Percentiles rank a stretch among this genome's conserved stretches.
phyloP scores from a whole-genome alignment of 768 basidiomycete genomes.

The Lentinula guzmanii region DNA sequence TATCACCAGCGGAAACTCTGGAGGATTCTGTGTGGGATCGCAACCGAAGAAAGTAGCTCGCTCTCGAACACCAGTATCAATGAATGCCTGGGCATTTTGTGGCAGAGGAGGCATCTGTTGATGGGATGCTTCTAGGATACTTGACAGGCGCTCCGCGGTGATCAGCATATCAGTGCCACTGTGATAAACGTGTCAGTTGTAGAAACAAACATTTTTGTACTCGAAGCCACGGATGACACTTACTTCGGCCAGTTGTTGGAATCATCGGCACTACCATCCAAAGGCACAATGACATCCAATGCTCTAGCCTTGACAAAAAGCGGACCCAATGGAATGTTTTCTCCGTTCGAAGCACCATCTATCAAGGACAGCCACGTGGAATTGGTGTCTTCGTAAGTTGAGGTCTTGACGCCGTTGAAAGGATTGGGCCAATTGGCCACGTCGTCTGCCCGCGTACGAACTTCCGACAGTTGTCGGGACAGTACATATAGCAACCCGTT shows the following conservation, averaged over 20 bases:
- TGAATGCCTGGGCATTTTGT: conserved; percentile 41
- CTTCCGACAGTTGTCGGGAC: conserved; percentile 36
- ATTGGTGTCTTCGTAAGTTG: conserved; percentile 49
- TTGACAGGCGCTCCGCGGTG: conserved; percentile 37
- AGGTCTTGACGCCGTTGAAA: conserved; percentile 43
- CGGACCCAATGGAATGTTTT: conserved; percentile 68
- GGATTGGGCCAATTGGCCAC: conserved; percentile 68
- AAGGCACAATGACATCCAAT: conserved; percentile 70
- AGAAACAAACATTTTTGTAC: neutral
- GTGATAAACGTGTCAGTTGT: conserved; percentile 18
- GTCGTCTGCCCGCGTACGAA: conserved; percentile 50
- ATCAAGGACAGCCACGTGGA: conserved; percentile 56
- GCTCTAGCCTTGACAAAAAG: conserved; percentile 62
- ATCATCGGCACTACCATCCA: conserved; percentile 63
- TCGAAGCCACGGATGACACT: conserved; percentile 29
- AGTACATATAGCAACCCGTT: conserved; percentile 43
- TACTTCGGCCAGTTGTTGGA: conserved; percentile 64
- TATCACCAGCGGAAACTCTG: conserved; percentile 62
- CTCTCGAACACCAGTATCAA: conserved; percentile 53
- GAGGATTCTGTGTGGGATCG: conserved; percentile 39
- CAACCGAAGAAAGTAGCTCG: conserved; percentile 81
- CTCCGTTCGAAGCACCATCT: conserved; percentile 67
- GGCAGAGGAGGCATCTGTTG: conserved; percentile 65
- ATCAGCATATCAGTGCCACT: conserved; percentile 51
- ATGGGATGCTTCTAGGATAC: conserved; percentile 41